A percentile compares a stretch with the other conserved stretches of the same genome.
These are phyloP conservation scores for Silene latifolia DNA, from an alignment of 148 eudicot genomes.

Conservation along the genomic window DNA sequence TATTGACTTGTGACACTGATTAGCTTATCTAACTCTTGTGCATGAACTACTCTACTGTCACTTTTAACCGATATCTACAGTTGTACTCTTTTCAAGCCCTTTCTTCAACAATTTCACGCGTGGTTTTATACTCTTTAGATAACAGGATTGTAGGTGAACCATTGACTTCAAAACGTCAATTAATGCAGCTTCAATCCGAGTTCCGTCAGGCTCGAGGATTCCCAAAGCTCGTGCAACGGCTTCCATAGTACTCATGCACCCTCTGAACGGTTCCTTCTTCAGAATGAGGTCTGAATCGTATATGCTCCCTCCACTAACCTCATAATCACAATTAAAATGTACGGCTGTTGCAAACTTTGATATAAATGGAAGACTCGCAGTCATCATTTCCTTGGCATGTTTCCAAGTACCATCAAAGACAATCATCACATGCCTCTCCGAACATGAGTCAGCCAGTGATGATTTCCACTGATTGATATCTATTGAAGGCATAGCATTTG, in stretches of 20 bases:
- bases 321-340: conserved; percentile 59
- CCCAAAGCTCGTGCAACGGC: conserved; percentile 84
- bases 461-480: conserved; percentile 50
- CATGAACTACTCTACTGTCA: neutral
- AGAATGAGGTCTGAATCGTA: conserved; percentile 78
- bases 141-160: conserved; percentile 68
- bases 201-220: conserved; percentile 75
- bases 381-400: conserved; percentile 94
- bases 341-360: conserved; percentile 69
- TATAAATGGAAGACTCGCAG: conserved; percentile 83
- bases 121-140: conserved; percentile 59
- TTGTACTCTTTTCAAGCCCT: conserved; percentile 22
- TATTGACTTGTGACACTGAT: neutral
- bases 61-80: conserved; percentile 4
- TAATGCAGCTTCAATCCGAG: conserved; percentile 54
- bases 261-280: conserved; percentile 85
- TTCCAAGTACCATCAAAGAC: conserved; percentile 98
- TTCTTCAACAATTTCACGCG: conserved; percentile 50
- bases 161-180: conserved; percentile 67
- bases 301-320: conserved; percentile 62
- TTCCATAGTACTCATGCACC: conserved; percentile 97
- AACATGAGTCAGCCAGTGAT: conserved; percentile 19
- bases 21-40: neutral
- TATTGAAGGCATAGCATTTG: conserved; percentile 42
- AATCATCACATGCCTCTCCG: conserved; percentile 45